These are phyloP conservation scores for Alternaria dauci DNA, from an alignment of 2,329 filamentous ascomycete species.

Conservation along the genomic window DNA sequence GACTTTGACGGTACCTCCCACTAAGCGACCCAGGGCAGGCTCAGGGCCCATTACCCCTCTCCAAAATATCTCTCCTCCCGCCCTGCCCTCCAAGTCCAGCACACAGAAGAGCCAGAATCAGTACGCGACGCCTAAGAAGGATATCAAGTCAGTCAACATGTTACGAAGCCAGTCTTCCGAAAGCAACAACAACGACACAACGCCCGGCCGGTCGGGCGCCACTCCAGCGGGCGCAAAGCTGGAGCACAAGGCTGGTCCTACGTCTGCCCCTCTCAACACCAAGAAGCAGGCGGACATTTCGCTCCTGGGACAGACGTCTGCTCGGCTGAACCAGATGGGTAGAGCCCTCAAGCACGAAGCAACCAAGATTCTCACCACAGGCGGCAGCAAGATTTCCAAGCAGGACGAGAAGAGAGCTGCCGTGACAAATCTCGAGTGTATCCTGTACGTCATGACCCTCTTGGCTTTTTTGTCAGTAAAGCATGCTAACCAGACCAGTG, in stretches of 20 bases:
- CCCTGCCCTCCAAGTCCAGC: slow-evolving; percentile 39
- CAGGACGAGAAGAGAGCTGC: slow-evolving; percentile 51
- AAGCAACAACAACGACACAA: slow-evolving; percentile 45
- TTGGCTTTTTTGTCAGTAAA: neutral
- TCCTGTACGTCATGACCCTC: slow-evolving; percentile 45
- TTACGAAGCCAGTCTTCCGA: slow-evolving; percentile 47
- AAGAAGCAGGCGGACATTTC: slow-evolving; percentile 47
- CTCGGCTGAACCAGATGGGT: slow-evolving; percentile 53
- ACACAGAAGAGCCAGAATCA: slow-evolving; percentile 40
- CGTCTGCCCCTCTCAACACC: slow-evolving; percentile 42
- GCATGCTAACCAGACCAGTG: slow-evolving; percentile 36
- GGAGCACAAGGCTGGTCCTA: slow-evolving; percentile 36
- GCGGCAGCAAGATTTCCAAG: slow-evolving; percentile 35
- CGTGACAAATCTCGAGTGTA: slow-evolving; percentile 56
- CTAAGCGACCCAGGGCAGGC: slow-evolving; percentile 46
- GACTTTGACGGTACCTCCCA: slow-evolving; percentile 30
- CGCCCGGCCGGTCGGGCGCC: slow-evolving; percentile 45
- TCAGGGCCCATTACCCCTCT: slow-evolving; percentile 45
- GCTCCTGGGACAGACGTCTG: slow-evolving; percentile 50
- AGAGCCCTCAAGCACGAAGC: slow-evolving; percentile 58
- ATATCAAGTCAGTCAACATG: slow-evolving; percentile 47
- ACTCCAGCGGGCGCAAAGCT: slow-evolving; percentile 38
- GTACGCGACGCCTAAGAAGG: slow-evolving; percentile 49
- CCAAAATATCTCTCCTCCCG: slow-evolving; percentile 41
- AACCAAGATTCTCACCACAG: slow-evolving; percentile 43